Evolutionary conservation across 768 basidiomycete species (phyloP).

Genomic region (Mycena capillaripes): DNA sequence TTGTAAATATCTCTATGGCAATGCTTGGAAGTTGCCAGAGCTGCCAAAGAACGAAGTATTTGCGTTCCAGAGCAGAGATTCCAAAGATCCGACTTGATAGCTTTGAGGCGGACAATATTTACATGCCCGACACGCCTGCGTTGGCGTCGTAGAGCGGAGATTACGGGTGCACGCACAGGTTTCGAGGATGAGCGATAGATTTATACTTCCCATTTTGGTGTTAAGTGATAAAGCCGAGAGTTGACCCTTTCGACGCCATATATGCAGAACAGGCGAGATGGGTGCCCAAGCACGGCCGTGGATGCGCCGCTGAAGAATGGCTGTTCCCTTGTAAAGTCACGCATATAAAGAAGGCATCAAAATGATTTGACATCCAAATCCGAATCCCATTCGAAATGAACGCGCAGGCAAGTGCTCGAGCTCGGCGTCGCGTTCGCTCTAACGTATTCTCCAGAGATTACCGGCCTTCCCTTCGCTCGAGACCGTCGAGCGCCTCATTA

Average conservation of each 20-base stretch:
- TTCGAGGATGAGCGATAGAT: not conserved
- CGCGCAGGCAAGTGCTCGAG: constrained; percentile 26
- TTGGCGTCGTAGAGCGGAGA: not conserved
- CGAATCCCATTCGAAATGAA: constrained; percentile 28
- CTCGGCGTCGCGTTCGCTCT: constrained; percentile 16
- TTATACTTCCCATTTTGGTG: too few relatives aligned
- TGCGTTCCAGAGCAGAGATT: not conserved
- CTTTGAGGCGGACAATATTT: not conserved
- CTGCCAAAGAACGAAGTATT: not conserved
- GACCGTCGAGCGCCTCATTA: constrained; percentile 82
- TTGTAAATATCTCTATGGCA: not conserved
- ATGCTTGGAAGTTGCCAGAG: not conserved
- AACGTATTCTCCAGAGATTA: constrained; percentile 63
- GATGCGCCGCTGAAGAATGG: not conserved
- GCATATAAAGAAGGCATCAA: constrained; percentile 2
- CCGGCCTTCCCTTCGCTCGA: constrained; percentile 79
- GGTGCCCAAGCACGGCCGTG: constrained; percentile 17
- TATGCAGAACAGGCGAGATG: not conserved
- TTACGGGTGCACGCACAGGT: not conserved
- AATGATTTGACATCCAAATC: not conserved
- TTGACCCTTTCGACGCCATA: too few relatives aligned
- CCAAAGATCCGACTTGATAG: not conserved
- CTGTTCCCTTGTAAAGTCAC: not conserved
- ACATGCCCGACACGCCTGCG: not conserved
- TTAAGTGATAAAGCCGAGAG: too few relatives aligned